A percentile compares a stretch with the other conserved stretches of the same genome.
Conservation (phyloP, 352 stramenopile genomes). For the Phytophthora boehmeriae region DNA sequence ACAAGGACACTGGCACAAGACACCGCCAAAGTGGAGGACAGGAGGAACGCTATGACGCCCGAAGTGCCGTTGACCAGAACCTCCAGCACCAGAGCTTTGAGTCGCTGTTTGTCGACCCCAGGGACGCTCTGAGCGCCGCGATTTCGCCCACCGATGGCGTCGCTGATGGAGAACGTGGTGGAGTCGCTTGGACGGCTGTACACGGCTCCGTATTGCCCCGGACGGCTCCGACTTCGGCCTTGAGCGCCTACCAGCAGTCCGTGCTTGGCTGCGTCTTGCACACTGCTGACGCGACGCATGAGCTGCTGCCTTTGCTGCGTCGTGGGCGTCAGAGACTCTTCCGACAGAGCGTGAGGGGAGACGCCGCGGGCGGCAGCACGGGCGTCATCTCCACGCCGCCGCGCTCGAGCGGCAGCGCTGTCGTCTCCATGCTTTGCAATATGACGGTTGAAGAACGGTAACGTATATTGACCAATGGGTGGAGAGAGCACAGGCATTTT, state of each 20-base stretch:
- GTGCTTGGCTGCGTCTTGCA: constrained; percentile 43
- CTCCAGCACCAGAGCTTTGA: constrained; percentile 31
- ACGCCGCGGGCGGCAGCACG: constrained; percentile 11
- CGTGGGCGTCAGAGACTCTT: constrained; percentile 47
- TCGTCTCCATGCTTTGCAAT: constrained; percentile 45
- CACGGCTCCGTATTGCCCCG: constrained; percentile 11
- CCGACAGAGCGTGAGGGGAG: constrained; percentile 43
- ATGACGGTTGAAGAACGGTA: constrained; percentile 4
- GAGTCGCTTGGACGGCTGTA: constrained; percentile 12
- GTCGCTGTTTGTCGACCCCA: constrained; percentile 7
- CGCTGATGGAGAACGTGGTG: constrained; percentile 22
- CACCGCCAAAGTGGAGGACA: constrained; percentile 79
- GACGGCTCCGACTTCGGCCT: constrained; percentile 15
- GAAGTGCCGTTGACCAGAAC: constrained; percentile 74
- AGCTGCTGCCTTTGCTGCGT: constrained; percentile 30
- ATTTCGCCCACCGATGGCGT: constrained; percentile 15
- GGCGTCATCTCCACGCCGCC: constrained; percentile 53
- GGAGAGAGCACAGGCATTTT: no score
- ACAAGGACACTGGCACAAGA: constrained; percentile 83
- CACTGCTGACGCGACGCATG: constrained; percentile 68
- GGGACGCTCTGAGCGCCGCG: background rate
- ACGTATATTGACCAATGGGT: constrained; percentile 7
- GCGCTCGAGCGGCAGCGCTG: constrained; percentile 55
- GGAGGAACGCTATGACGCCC: constrained; percentile 76
- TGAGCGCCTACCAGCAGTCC: constrained; percentile 20